Base-by-base conservation (phyloP, 495 filamentous ascomycete genomes). In the Achaetomiella virescens region DNA sequence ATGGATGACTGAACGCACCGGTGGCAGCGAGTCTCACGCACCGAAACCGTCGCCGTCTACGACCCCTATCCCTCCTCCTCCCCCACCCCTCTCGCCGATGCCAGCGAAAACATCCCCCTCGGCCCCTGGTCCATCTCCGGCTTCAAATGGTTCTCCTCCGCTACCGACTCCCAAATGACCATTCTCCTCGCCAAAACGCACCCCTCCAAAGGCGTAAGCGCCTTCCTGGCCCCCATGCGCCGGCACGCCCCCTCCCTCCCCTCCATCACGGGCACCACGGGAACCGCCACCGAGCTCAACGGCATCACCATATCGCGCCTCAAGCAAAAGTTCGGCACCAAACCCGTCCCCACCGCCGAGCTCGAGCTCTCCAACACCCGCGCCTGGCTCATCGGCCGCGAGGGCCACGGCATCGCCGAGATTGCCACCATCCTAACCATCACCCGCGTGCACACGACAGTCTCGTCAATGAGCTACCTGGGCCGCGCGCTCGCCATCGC, bases 1-100 rank as follows among this genome's bases (percentile, higher is more conserved):
- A 64, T 92, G 88, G 88, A 91, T 91, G 88, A 91, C 88, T 0
- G 87, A 91, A 61, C 78, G 87, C n/a, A 70, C 77, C 0, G 87
- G 87, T 8, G 87, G 87, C 2, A 86, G 82, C 57, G 88, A 92
- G 84, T 90, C 3, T 81, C 81, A 7, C 79, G 75, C 43, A 88
- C 84, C 0, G 87, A 91, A 66, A 91, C 87, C 2, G 57, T 88
- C 77, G 31, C 79, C 67, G 55, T 66, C 59, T 55, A 57, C 42
- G 10, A 24, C 36, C 21, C 61, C 54, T 54, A 53, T 48, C 37
- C 64, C 37, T 36, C 69, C 42, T 25, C 68, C 53, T 45, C 48
- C 10, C 1, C 38, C 0, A 15, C 60, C 0, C 64, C 63, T 11
- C 49, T 61, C 1, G 61, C 67, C 17, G 36, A 49, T 20, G 42